A percentile compares a stretch with the other conserved stretches of the same genome.
phyloP scores from a whole-genome alignment of 108 stramenopile species.

The Nitzschia sp. region DNA sequence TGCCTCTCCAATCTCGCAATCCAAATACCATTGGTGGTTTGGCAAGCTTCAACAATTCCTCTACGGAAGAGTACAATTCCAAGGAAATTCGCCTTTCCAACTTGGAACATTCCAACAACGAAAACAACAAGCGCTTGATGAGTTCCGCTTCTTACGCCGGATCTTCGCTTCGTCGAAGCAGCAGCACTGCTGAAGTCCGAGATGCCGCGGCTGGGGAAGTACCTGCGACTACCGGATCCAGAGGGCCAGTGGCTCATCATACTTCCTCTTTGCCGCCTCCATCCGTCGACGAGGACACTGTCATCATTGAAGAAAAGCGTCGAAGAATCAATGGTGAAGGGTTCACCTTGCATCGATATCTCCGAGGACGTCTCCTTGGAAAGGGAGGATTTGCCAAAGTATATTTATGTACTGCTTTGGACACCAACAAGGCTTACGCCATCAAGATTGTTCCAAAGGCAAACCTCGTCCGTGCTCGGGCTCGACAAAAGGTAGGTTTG shows the following conservation, averaged over 20 bases:
- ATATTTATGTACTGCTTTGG: constrained; percentile 79
- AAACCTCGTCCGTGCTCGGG: constrained; percentile 83
- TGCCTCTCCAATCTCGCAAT: constrained; percentile 41
- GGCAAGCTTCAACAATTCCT: constrained; percentile 21
- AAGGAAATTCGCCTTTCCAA: constrained; percentile 35
- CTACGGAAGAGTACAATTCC: constrained; percentile 37
- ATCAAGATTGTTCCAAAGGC: constrained; percentile 93
- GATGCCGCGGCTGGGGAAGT: constrained; percentile 10
- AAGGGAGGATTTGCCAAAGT: constrained; percentile 95
- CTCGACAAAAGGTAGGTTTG: constrained; percentile 84
- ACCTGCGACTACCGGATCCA: neutral
- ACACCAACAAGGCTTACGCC: constrained; percentile 82
- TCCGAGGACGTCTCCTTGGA: constrained; percentile 78
- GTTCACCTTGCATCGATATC: constrained; percentile 78
- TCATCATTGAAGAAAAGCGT: constrained; percentile 75
- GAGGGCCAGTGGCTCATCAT: constrained; percentile 3
- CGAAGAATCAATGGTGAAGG: constrained; percentile 76
- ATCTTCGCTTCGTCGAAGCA: constrained; percentile 3
- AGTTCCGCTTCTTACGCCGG: constrained; percentile 21
- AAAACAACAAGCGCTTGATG: constrained; percentile 31
- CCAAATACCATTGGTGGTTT: constrained; percentile 37
- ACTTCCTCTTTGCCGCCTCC: constrained; percentile 10
- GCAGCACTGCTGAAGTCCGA: constrained; percentile 14
- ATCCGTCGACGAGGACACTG: constrained; percentile 28
- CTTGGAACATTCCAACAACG: constrained; percentile 37